Evolutionary conservation across 306 rosid species (phyloP).

Genomic region (Lupinus albus): DNA sequence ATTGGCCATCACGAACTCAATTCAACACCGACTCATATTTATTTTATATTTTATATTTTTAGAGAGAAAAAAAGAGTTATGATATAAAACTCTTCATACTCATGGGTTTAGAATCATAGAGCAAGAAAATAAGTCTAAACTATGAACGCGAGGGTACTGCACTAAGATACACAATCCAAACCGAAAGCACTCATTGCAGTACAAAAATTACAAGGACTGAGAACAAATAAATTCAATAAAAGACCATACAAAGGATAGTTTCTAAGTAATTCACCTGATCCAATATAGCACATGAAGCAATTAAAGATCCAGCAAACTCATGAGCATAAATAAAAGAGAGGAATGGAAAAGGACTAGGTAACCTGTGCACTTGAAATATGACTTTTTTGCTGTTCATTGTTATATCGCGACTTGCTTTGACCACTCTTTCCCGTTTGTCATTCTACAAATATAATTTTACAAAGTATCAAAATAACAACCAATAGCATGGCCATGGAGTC

Average conservation of each 20-base stretch:
- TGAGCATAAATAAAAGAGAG: not conserved
- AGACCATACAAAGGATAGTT: not conserved
- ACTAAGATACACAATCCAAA: not conserved
- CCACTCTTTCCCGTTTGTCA: constrained; percentile 90
- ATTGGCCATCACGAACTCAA: constrained; percentile 12
- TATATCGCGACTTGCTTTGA: constrained; percentile 91
- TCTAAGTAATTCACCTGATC: constrained; percentile 25
- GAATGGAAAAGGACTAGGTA: too few species aligned
- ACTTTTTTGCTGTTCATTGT: constrained; percentile 97
- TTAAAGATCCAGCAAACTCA: constrained; percentile 5
- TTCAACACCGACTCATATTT: not conserved
- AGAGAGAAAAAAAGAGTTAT: not conserved
- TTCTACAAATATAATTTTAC: constrained; percentile 54
- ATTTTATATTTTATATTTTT: not conserved
- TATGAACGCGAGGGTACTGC: constrained; percentile 14
- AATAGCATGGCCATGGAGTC: constrained; percentile 12
- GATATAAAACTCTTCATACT: constrained; percentile 11
- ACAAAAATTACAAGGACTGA: not conserved
- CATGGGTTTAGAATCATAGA: not conserved
- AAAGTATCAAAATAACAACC: constrained; percentile 32
- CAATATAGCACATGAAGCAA: not conserved
- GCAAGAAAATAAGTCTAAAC: not conserved
- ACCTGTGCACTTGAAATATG: constrained; percentile 98
- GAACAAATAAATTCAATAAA: constrained; percentile 22
- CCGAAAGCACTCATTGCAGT: not conserved